These are phyloP conservation scores for maize (Zea mays) DNA, from an alignment of 176 grass and related monocot genomes.

Conservation along the genomic window DNA sequence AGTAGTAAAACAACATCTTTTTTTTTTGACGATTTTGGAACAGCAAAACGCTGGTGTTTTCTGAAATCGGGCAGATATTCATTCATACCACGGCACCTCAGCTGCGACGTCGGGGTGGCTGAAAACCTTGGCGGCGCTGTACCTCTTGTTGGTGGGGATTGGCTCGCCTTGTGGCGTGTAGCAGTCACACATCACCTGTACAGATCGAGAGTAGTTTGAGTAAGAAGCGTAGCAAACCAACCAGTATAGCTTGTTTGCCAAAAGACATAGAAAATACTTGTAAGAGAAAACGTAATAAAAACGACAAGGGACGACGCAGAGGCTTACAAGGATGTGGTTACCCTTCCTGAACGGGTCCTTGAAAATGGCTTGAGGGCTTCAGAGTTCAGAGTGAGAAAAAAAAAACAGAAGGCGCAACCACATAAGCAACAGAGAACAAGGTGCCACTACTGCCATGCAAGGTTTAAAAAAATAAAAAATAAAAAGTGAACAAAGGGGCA, in stretches of 20 bases:
- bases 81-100: conserved; percentile 73
- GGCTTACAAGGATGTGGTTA: conserved; percentile 87
- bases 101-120: conserved; percentile 58
- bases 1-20: neutral
- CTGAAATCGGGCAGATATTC: neutral
- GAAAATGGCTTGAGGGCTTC: conserved; percentile 93
- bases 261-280: neutral
- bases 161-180: conserved; percentile 83
- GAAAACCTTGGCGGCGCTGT: conserved; percentile 80
- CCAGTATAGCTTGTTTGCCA: neutral
- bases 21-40: neutral
- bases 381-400: conserved; percentile 2
- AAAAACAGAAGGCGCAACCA: neutral
- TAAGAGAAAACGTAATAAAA: conserved; percentile 12
- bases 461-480: neutral
- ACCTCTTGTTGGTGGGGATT: conserved; percentile 85
- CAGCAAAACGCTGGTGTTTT: neutral
- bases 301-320: neutral
- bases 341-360: conserved; percentile 97
- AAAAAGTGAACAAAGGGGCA: neutral
- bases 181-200: conserved; percentile 95
- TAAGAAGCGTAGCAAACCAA: neutral
- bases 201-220: neutral
- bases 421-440: conserved; percentile 29
- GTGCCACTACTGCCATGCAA: neutral